A percentile compares a stretch with the other conserved stretches of the same genome.
Conservation (phyloP, 768 basidiomycete genomes). For the Lactifluus volemus region DNA sequence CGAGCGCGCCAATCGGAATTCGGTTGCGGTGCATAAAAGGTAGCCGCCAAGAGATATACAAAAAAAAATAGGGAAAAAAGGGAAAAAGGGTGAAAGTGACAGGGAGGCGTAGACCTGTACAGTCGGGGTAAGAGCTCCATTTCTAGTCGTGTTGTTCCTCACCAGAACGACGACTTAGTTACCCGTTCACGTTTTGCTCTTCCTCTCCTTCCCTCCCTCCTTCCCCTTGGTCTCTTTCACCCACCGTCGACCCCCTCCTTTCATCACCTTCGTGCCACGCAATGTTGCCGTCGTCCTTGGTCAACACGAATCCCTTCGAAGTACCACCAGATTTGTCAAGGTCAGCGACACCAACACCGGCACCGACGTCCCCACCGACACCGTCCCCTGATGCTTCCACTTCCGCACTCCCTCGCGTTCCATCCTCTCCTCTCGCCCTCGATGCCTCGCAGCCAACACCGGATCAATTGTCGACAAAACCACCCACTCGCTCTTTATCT, state of each 20-base stretch:
- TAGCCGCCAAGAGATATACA: background rate
- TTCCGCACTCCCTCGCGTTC: background rate
- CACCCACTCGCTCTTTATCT: slow-evolving; percentile 26
- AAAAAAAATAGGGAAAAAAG: background rate
- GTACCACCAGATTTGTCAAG: slow-evolving; percentile 6
- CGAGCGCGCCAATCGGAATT: background rate
- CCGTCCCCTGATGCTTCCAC: slow-evolving; percentile 4
- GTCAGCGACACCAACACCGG: slow-evolving; percentile 4
- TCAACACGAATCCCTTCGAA: slow-evolving; percentile 12
- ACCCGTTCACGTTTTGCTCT: background rate
- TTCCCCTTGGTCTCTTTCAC: background rate
- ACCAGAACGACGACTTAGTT: background rate
- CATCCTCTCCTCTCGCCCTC: background rate
- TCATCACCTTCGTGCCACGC: background rate
- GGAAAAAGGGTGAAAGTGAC: background rate
- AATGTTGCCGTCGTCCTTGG: slow-evolving; percentile 8
- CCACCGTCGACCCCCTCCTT: background rate
- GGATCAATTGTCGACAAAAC: background rate
- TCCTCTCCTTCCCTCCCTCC: background rate
- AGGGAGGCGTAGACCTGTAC: background rate
- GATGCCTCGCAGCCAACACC: background rate
- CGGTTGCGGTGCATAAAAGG: background rate
- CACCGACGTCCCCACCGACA: background rate
- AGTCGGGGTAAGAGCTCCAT: background rate
- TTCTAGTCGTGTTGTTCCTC: background rate